Evolutionary conservation across 306 rosid genomes (phyloP).

Genomic region (Casuarina glauca): DNA sequence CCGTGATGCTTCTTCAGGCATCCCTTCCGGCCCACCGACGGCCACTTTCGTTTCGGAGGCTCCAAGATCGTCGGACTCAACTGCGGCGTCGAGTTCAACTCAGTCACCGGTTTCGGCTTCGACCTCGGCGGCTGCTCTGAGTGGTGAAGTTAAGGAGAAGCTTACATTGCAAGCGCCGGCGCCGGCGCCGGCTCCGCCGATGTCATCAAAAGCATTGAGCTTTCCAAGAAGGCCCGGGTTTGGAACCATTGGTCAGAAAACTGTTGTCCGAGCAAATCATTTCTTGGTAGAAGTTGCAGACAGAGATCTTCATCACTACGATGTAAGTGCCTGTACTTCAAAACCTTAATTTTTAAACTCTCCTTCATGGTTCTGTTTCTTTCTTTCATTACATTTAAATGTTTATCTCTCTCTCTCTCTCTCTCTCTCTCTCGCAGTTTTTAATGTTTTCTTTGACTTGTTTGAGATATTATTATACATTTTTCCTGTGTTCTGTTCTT

Average conservation of each 20-base stretch:
- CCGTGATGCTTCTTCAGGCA: neutral
- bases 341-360: no score
- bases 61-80: neutral
- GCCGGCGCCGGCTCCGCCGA: constrained; percentile 15
- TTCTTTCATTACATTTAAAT: no score
- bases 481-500: no score
- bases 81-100: constrained; percentile 10
- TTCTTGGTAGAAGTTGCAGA: constrained; percentile 42
- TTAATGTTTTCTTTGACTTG: no score
- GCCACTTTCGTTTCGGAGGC: no score
- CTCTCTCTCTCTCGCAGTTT: no score
- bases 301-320: constrained; percentile 51
- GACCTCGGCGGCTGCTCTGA: neutral
- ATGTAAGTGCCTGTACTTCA: constrained; percentile 33
- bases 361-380: no score
- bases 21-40: neutral
- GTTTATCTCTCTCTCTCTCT: no score
- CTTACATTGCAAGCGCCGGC: constrained; percentile 28
- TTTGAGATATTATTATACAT: no score
- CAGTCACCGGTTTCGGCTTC: neutral
- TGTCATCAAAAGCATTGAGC: constrained; percentile 39
- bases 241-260: constrained; percentile 33
- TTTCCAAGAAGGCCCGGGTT: constrained; percentile 46
- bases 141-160: constrained; percentile 7
- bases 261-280: constrained; percentile 57